Conservation (phyloP, 2,329 filamentous ascomycete species). For the Metarhizium sp. region DNA sequence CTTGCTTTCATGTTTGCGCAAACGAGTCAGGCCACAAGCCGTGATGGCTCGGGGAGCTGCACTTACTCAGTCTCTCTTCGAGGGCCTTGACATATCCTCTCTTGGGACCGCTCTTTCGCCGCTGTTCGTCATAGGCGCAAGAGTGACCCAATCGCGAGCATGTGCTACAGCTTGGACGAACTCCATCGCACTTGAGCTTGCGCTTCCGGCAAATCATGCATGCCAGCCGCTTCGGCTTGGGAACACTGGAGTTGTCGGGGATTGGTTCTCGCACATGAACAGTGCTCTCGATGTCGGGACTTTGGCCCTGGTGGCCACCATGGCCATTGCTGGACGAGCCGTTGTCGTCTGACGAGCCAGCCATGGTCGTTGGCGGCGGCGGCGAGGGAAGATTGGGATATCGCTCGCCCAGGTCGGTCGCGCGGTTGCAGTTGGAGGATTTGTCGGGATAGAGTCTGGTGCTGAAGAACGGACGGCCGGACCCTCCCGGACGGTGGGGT, state of each 20-base stretch:
- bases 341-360: slow-evolving; percentile 30
- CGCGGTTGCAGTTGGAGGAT: not conserved
- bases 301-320: slow-evolving; percentile 16
- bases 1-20: not conserved
- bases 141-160: slow-evolving; percentile 79
- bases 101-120: slow-evolving; percentile 91
- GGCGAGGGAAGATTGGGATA: not conserved
- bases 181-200: slow-evolving; percentile 84
- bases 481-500: slow-evolving; percentile 1
- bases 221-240: slow-evolving; percentile 84
- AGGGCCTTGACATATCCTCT: slow-evolving; percentile 89
- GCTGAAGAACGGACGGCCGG: not conserved
- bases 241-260: slow-evolving; percentile 47
- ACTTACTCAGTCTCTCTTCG: slow-evolving; percentile 81
- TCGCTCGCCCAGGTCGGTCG: not conserved
- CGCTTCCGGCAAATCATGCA: slow-evolving; percentile 90
- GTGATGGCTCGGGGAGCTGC: not conserved
- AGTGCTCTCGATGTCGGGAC: slow-evolving; percentile 24
- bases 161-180: slow-evolving; percentile 76
- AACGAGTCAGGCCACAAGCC: not conserved
- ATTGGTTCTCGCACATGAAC: slow-evolving; percentile 27
- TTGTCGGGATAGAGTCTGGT: not conserved
- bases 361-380: slow-evolving; percentile 14
- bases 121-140: slow-evolving; percentile 84
- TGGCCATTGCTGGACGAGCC: slow-evolving; percentile 22